These are phyloP conservation scores for Torulaspora indica DNA, from an alignment of 805 yeast species.

Conservation along the genomic window DNA sequence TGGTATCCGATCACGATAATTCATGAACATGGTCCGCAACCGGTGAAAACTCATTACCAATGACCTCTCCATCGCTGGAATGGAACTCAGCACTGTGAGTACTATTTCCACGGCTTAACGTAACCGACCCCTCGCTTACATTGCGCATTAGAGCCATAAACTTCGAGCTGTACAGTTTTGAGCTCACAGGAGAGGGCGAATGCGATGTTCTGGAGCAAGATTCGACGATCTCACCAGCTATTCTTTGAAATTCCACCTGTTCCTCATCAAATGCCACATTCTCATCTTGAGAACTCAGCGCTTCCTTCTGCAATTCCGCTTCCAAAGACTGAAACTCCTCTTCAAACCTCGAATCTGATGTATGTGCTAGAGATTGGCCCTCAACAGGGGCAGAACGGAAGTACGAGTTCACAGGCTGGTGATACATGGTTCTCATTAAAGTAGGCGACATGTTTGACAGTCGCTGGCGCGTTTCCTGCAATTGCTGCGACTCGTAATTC, in stretches of 20 bases:
- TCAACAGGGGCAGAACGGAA: background rate
- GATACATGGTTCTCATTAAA: slow-evolving; percentile 5
- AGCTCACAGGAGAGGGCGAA: slow-evolving; percentile 13
- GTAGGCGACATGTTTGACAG: slow-evolving; percentile 4
- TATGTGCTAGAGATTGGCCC: background rate
- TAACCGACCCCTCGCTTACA: slow-evolving; percentile 32
- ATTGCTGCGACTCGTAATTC: slow-evolving; percentile 19
- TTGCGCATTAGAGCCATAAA: slow-evolving; percentile 31
- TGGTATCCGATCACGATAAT: background rate
- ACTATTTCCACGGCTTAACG: slow-evolving; percentile 17
- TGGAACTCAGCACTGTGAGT: slow-evolving; percentile 20
- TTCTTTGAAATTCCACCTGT: slow-evolving; percentile 25
- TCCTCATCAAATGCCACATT: slow-evolving; percentile 17
- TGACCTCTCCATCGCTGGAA: slow-evolving; percentile 26
- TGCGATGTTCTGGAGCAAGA: slow-evolving; percentile 14
- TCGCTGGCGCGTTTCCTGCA: slow-evolving; percentile 8
- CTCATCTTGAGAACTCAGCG: background rate
- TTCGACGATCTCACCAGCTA: slow-evolving; percentile 27
- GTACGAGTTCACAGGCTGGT: slow-evolving; percentile 5
- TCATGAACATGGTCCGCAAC: slow-evolving; percentile 17
- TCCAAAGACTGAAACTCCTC: slow-evolving; percentile 26
- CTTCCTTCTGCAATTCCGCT: slow-evolving; percentile 16
- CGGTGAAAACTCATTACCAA: slow-evolving; percentile 30
- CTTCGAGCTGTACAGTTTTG: slow-evolving; percentile 29
- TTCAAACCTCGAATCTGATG: slow-evolving; percentile 15